Percentiles rank a stretch among this genome's conserved stretches.
These are phyloP conservation scores for Monilinia laxa DNA, from an alignment of 2,329 filamentous ascomycete species.

Conservation along the genomic window DNA sequence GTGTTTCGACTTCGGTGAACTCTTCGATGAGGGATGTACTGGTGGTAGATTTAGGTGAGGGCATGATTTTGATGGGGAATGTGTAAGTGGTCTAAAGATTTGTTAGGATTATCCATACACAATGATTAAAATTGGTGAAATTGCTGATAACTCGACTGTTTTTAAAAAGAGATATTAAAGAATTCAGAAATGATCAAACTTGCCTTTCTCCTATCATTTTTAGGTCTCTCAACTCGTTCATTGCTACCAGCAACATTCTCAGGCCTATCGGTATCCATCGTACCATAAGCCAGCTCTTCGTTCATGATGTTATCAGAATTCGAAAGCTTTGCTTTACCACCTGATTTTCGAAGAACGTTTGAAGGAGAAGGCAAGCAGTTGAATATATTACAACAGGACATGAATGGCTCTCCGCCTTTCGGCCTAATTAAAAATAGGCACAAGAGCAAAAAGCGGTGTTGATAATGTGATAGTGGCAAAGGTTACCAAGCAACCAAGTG, in stretches of 20 bases:
- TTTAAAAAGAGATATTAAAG: not conserved
- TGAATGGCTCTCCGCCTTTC: slow-evolving; percentile 16
- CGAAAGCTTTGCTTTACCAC: slow-evolving; percentile 13
- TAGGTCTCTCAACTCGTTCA: slow-evolving; percentile 11
- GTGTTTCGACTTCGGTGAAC: slow-evolving; percentile 15
- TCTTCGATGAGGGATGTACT: slow-evolving; percentile 6
- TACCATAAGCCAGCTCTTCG: slow-evolving; percentile 16
- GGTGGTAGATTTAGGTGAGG: slow-evolving; percentile 14
- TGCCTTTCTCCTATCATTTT: slow-evolving; percentile 17
- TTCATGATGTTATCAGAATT: slow-evolving; percentile 7
- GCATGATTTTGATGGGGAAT: slow-evolving; percentile 22
- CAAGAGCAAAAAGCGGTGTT: slow-evolving; percentile 19
- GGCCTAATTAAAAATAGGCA: slow-evolving; percentile 12
- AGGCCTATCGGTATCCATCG: slow-evolving; percentile 3
- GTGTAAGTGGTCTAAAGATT: slow-evolving; percentile 18
- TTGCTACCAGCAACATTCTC: not conserved
- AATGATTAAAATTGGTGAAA: not conserved
- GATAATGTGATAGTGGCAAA: slow-evolving; percentile 13
- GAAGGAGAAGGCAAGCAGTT: slow-evolving; percentile 16
- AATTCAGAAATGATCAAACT: not conserved
- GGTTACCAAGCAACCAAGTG: slow-evolving; percentile 7
- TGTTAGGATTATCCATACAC: not conserved
- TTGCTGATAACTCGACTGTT: not conserved
- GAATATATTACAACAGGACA: slow-evolving; percentile 21
- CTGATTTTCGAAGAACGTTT: not conserved